phyloP scores from a whole-genome alignment of 1,284 basidiomycete genomes.

The Volvariella surrecta region DNA sequence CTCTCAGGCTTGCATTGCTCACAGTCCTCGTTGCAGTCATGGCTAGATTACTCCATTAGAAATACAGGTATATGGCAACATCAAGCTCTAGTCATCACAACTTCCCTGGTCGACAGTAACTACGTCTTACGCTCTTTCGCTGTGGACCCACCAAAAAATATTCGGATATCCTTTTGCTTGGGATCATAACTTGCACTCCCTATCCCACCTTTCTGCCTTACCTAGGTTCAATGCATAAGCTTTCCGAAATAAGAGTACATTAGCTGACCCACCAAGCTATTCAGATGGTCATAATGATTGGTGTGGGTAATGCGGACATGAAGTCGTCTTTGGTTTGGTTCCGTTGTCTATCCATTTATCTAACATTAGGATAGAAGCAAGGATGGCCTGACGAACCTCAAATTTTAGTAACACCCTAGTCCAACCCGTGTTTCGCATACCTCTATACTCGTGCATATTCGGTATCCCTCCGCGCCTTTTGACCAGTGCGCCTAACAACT shows the following conservation, averaged over 20 bases:
- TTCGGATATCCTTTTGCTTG: conserved; percentile 66
- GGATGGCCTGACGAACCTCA: conserved; percentile 25
- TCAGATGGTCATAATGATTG: conserved; percentile 49
- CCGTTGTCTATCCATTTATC: conserved; percentile 13
- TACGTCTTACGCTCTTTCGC: background rate
- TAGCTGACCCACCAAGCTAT: conserved; percentile 41
- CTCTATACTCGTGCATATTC: conserved; percentile 31
- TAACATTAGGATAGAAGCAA: conserved; percentile 1
- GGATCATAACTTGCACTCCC: conserved; percentile 67
- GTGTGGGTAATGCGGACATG: conserved; percentile 39
- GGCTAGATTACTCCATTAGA: background rate
- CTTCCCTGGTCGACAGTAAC: background rate
- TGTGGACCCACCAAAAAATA: conserved; percentile 45
- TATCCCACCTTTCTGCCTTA: conserved; percentile 72
- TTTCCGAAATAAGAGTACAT: background rate
- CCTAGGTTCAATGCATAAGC: conserved; percentile 27
- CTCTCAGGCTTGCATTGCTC: no score
- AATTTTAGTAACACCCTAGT: conserved; percentile 43
- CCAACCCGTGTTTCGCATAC: conserved; percentile 68
- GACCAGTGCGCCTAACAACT: conserved; percentile 47
- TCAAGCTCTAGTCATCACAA: background rate
- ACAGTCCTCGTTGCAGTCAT: background rate
- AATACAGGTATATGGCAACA: background rate
- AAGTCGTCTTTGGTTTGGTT: conserved; percentile 16
- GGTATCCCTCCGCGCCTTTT: conserved; percentile 17